Conservation (phyloP, 257 asterid species). For the Nicotiana attenuata region DNA sequence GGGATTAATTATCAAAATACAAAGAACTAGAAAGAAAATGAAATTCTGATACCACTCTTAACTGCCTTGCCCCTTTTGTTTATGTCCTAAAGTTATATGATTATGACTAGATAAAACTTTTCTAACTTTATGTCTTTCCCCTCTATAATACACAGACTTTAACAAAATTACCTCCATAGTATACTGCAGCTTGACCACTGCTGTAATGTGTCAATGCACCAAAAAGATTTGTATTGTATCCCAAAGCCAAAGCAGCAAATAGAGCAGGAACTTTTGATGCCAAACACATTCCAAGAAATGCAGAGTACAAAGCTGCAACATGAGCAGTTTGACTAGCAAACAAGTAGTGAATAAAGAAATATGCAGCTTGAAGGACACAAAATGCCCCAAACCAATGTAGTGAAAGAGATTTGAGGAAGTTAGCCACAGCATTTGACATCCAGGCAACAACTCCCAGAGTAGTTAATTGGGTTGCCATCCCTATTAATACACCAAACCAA, state of each 20-base stretch:
- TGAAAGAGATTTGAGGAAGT: constrained; percentile 42
- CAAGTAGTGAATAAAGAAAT: constrained; percentile 74
- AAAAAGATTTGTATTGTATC: constrained; percentile 67
- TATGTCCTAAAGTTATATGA: no score
- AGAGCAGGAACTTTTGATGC: constrained; percentile 53
- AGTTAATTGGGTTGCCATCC: constrained; percentile 65
- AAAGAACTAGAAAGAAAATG: no score
- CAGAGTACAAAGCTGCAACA: constrained; percentile 83
- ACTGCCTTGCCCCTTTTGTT: no score
- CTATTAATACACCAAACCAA: constrained; percentile 75
- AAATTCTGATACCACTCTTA: no score
- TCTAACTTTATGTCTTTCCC: no score
- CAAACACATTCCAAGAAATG: constrained; percentile 75
- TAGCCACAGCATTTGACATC: constrained; percentile 49
- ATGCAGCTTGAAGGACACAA: constrained; percentile 53
- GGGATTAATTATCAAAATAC: not conserved
- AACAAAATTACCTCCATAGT: constrained; percentile 60
- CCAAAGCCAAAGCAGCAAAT: constrained; percentile 61
- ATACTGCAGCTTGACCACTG: constrained; percentile 92
- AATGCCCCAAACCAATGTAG: constrained; percentile 48
- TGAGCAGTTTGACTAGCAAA: constrained; percentile 96
- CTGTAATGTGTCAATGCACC: constrained; percentile 88
- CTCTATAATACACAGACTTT: no score
- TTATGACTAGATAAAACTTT: no score
- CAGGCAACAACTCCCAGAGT: constrained; percentile 59